Percentiles rank a stretch among this genome's conserved stretches.
phyloP scores from a whole-genome alignment of 2,329 filamentous ascomycete genomes.

The Exophiala oligosperma region DNA sequence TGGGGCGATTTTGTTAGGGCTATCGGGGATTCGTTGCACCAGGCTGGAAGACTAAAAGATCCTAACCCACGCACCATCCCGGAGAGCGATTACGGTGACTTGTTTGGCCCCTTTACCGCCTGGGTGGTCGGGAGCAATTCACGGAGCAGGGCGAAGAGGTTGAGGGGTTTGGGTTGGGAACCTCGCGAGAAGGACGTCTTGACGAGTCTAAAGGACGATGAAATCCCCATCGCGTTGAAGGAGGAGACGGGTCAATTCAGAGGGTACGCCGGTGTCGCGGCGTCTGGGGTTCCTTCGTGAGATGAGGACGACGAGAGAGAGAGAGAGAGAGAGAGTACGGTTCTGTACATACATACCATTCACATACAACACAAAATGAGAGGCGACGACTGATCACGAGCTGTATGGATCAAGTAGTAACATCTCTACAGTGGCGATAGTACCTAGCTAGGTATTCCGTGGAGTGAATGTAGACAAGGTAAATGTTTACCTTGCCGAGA shows the following conservation, averaged over 20 bases:
- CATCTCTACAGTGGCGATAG: too few relatives aligned
- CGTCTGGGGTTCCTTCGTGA: background rate
- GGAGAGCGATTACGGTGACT: constrained; percentile 40
- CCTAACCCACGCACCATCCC: constrained; percentile 39
- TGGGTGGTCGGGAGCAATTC: constrained; percentile 45
- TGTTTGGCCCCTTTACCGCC: constrained; percentile 40
- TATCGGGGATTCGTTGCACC: constrained; percentile 41
- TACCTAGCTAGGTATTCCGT: too few relatives aligned
- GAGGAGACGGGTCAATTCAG: constrained; percentile 13
- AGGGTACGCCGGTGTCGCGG: constrained; percentile 3
- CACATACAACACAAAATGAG: too few relatives aligned
- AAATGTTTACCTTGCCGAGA: too few relatives aligned
- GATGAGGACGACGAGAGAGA: background rate
- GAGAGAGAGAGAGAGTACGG: too few relatives aligned
- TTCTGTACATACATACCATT: too few relatives aligned
- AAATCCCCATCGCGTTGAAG: constrained; percentile 30
- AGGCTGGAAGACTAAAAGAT: constrained; percentile 40
- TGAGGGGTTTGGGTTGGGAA: constrained; percentile 48
- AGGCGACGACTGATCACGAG: too few relatives aligned
- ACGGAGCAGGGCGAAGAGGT: constrained; percentile 45
- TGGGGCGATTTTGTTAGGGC: constrained; percentile 44
- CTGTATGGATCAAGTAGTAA: too few relatives aligned
- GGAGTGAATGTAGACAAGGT: too few relatives aligned
- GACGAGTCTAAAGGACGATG: constrained; percentile 43
- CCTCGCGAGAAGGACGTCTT: constrained; percentile 45